Evolutionary conservation across 345 rosid species (phyloP), one percentile per base, ranked within the genome.

Genomic region (Eucalyptus regnans): DNA sequence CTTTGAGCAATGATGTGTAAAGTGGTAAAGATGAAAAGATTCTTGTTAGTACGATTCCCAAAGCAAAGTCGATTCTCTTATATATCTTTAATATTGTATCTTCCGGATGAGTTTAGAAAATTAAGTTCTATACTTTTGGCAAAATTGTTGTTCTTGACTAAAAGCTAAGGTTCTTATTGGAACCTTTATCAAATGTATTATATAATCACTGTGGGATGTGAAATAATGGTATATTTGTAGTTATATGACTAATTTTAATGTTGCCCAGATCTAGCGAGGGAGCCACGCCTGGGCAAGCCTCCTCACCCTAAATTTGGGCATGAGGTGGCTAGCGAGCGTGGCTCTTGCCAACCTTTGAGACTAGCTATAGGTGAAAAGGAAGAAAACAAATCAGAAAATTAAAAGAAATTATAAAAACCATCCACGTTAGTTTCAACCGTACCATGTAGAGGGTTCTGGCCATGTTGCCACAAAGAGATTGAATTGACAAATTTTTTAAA

Each of bases 341-440:
- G 5, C 76, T 8, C 41, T n/a, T 0, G 76, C 76, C 18, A 16
- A n/a, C 76, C 76, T n/a, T n/a, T 33, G 18, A 31, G 9, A 64
- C 76, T 0, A 4, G 37, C 37, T 7, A 64, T n/a, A n/a, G 37
- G 37, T 2, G 2, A 64, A n/a, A 64, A 4, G 1, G 2, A 2
- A 29, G 8, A 29, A 29, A 58, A 29, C 13, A 62, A 5, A 12
- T 27, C 15, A 62, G 33, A 62, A 27, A 64, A 64, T 64, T 2
- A 64, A 14, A 64, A 64, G 5, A n/a, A 64, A 29, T n/a, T 64
- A 15, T 7, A 5, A 29, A n/a, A 64, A 64, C 0, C 9, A 13
- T 64, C 9, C 71, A n/a, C 1, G 2, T 64, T 14, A 7, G 33
- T 5, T 12, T 7, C 31, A 2, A 0, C 2, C 5, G 0, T n/a